Evolutionary conservation across 2,329 filamentous ascomycete genomes (phyloP).

Genomic region (Diaporthe caulivora): DNA sequence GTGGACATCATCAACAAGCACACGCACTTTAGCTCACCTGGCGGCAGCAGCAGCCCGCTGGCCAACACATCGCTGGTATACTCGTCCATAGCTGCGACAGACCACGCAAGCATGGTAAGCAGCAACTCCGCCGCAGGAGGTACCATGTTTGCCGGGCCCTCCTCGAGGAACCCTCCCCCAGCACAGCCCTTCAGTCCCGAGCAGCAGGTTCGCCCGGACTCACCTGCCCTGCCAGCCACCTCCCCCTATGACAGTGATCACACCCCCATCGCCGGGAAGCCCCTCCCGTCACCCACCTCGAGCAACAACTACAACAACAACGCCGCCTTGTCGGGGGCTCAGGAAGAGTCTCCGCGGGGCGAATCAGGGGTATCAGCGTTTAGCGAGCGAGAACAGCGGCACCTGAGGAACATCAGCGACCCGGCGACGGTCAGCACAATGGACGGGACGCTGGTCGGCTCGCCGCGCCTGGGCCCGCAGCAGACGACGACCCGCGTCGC

Average conservation of each 20-base stretch:
- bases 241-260: conserved; percentile 41
- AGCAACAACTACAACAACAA: conserved; percentile 29
- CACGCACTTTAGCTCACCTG: conserved; percentile 46
- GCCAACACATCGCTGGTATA: conserved; percentile 48
- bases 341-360: conserved; percentile 41
- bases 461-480: conserved; percentile 25
- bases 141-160: conserved; percentile 25
- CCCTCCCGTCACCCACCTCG: conserved; percentile 35
- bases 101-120: conserved; percentile 49
- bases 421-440: conserved; percentile 52
- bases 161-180: conserved; percentile 32
- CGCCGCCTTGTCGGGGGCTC: conserved; percentile 33
- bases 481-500: conserved; percentile 11
- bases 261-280: conserved; percentile 39
- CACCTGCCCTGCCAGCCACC: conserved; percentile 34
- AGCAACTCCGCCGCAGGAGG: conserved; percentile 41
- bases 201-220: conserved; percentile 27
- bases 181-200: neutral
- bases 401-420: conserved; percentile 58
- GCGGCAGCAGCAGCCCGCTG: conserved; percentile 43
- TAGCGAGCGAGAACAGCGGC: conserved; percentile 54
- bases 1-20: conserved; percentile 55
- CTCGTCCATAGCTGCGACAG: conserved; percentile 44
- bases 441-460: conserved; percentile 36
- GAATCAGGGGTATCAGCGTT: conserved; percentile 57